A percentile compares a stretch with the other conserved stretches of the same genome.
Conservation (phyloP, 2,329 filamentous ascomycete species). For the Chaetomiaceae sp. region DNA sequence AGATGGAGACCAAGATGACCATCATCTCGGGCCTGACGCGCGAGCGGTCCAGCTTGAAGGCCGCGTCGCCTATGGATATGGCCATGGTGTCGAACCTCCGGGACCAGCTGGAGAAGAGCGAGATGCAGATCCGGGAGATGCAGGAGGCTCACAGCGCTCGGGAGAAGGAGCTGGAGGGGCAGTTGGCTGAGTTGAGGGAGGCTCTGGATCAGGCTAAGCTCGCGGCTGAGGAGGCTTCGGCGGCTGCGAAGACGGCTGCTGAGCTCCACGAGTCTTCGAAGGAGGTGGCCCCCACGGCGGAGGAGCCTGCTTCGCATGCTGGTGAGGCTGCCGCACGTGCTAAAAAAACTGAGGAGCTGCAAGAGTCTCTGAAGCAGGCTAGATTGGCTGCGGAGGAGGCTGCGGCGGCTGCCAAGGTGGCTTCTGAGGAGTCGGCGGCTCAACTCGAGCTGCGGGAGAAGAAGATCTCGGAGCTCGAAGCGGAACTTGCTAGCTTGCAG, state of each 20-base stretch:
- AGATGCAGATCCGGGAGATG: slow-evolving; percentile 71
- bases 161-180: slow-evolving; percentile 68
- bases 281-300: slow-evolving; percentile 20
- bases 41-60: slow-evolving; percentile 85
- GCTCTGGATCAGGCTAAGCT: slow-evolving; percentile 4
- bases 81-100: slow-evolving; percentile 82
- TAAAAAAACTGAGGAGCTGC: slow-evolving; percentile 3
- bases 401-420: slow-evolving; percentile 15
- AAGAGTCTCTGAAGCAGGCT: slow-evolving; percentile 42
- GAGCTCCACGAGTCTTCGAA: slow-evolving; percentile 40
- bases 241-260: neutral
- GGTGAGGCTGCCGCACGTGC: slow-evolving; percentile 8
- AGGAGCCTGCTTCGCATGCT: slow-evolving; percentile 16
- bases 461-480: slow-evolving; percentile 62
- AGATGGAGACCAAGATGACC: slow-evolving; percentile 95
- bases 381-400: slow-evolving; percentile 11
- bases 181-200: slow-evolving; percentile 64
- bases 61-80: slow-evolving; percentile 74
- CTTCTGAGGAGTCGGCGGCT: slow-evolving; percentile 32
- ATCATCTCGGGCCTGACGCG: slow-evolving; percentile 92
- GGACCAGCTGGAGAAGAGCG: slow-evolving; percentile 82
- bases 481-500: slow-evolving; percentile 71
- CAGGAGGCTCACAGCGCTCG: slow-evolving; percentile 67
- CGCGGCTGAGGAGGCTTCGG: slow-evolving; percentile 3
- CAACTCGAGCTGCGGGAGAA: slow-evolving; percentile 43